Evolutionary conservation across 2,329 filamentous ascomycete genomes (phyloP), one percentile per base, ranked within the genome.

Genomic region (Colletotrichum melonis): DNA sequence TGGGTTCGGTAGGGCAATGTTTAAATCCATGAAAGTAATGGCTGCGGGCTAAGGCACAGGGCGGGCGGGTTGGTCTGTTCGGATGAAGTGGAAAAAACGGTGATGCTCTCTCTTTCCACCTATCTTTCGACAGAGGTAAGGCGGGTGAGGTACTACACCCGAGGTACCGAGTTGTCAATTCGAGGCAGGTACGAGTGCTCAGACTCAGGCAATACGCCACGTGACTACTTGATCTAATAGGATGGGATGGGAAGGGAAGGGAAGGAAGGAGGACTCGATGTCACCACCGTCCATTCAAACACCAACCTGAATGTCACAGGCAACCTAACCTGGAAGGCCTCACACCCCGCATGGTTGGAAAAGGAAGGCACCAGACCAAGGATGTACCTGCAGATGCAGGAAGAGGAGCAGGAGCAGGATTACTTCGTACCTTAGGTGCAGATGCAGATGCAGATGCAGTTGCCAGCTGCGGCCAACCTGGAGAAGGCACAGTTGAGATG

Each of bases 361-460:
- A 46, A 63, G 69, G 58, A 72, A 72, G 64, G 30, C 46, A 42
- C 30, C 49, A 42, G 11, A 9, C 49, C 69, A 71, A 62, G 57
- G 26, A 49, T 42, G 14, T 65, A 32, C 49, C 32, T 55, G 30
- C 32, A 56, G 30, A 8, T 65, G 32, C 30, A 28, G 52, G 14
- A 24, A 22, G 16, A 30, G 16, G 8, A n/a, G 22, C 8, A 14
- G 28, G 52, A 7, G 46, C 30, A 26, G 49, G 19, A 11, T 26
- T n/a, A 35, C 32, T 12, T 35, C 30, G 30, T 35, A 35, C 32
- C 32, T 35, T 35, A 55, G 49, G n/a, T 64, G 30, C 62, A 55
- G 62, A n/a, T 64, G 46, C 35, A 30, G 19, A 5, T 12, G n/a
- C 9, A 16, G 28, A 64, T 22, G 49, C 30, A 28, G 49, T 63